Base-by-base conservation (phyloP, 768 basidiomycete genomes). In the Amanita pseudoporphyria region DNA sequence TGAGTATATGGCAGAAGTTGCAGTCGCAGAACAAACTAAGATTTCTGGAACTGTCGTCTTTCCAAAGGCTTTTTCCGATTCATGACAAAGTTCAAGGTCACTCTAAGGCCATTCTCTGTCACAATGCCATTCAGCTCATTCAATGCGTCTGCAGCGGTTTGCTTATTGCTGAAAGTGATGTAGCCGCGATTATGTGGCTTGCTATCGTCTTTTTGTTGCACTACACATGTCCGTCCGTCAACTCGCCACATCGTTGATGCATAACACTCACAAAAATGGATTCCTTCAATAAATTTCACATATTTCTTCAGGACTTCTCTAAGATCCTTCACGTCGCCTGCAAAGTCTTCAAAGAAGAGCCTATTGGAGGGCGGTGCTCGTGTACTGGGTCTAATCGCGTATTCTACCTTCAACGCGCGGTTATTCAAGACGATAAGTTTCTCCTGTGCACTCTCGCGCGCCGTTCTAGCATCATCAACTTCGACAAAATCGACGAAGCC, bases 121-220 rank as follows among this genome's bases (percentile, higher is more conserved):
- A 61, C 56, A 10, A 54, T 54, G 39, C 71, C 72, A 56, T 71
- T 66, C 21, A 78, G 57, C 30, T 61, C 59, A 7, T 69, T 56
- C 54, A 81, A 61, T 1, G 74, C 82, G 52, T 71, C 64, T 31
- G 69, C 69, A 6, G 82, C 77, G 3, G 60, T 51, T n/a, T 73
- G 65, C 42, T 70, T 61, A 49, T 60, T 56, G 41, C 54, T 63
- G 59, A 84, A 82, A 52, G 79, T 71, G 49, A 84, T 58, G 63
- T 81, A 84, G 21, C 73, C 78, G 3, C 55, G 62, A 5, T 63
- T 61, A 2, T 14, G 12, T 10, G 5, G 35, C 35, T 3, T 14
- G 35, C 12, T 36, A 3, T 36, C 35, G 13, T 36, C 13, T 36
- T 10, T 36, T 36, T 4, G 12, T 4, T 3, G 26, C 7, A 28